Conservation (phyloP, 192 early-diverging fungal species). For the Jimgerdemannia lactiflua region DNA sequence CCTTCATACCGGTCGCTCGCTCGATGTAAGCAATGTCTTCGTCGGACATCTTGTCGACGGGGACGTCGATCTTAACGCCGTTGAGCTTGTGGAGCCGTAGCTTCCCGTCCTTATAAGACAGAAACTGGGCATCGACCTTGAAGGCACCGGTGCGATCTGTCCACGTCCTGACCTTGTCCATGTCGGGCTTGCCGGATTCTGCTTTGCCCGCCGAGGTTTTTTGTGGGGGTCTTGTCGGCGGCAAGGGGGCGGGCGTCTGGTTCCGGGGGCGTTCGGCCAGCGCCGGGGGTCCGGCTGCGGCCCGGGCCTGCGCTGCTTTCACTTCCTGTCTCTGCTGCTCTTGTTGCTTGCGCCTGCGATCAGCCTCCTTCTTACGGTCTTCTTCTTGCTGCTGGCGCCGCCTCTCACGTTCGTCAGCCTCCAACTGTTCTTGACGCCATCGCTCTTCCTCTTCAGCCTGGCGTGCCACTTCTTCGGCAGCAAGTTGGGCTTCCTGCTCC, state of each 20-base stretch:
- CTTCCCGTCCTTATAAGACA: constrained; percentile 77
- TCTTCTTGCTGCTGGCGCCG: constrained; percentile 25
- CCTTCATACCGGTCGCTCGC: constrained; percentile 41
- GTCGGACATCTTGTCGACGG: constrained; percentile 81
- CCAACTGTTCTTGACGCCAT: constrained; percentile 3
- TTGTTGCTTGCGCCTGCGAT: constrained; percentile 28
- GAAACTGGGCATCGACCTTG: constrained; percentile 88
- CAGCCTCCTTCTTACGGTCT: constrained; percentile 25
- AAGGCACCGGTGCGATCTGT: constrained; percentile 90
- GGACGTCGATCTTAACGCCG: constrained; percentile 91
- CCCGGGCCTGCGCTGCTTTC: constrained; percentile 3
- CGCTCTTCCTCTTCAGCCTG: constrained; percentile 20
- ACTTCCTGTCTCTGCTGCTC: constrained; percentile 13
- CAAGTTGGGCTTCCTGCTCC: constrained; percentile 18
- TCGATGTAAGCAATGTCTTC: constrained; percentile 54
- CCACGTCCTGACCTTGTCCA: constrained; percentile 68
- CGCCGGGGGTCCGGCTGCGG: not conserved
- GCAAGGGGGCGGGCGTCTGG: not conserved
- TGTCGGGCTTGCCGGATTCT: constrained; percentile 36
- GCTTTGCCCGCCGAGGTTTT: not conserved
- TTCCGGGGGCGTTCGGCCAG: constrained; percentile 1
- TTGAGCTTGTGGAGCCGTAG: constrained; percentile 94
- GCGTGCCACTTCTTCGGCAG: constrained; percentile 19
- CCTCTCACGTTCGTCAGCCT: constrained; percentile 2
- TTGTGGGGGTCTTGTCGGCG: constrained; percentile 1